phyloP scores from a whole-genome alignment of 2,329 filamentous ascomycete species.

The Cladosporium phlei region DNA sequence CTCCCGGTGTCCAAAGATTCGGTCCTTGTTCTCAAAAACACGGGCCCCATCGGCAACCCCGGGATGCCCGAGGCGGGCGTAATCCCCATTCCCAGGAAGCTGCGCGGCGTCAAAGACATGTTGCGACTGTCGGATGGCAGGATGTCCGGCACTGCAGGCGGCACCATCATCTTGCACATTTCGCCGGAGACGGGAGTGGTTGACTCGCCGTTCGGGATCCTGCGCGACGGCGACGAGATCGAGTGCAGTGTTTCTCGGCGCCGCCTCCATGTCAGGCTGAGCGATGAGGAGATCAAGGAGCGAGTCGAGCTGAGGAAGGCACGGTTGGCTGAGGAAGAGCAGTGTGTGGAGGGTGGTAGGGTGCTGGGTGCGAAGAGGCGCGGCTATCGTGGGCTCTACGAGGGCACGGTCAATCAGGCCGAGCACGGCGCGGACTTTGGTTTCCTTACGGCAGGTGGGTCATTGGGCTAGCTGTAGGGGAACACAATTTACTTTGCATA shows the following conservation, averaged over 20 bases:
- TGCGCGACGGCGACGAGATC: conserved; percentile 47
- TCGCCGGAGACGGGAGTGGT: conserved; percentile 48
- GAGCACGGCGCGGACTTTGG: conserved; percentile 58
- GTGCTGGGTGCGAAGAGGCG: conserved; percentile 34
- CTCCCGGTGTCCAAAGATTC: conserved; percentile 42
- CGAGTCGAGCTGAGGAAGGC: conserved; percentile 31
- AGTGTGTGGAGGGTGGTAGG: conserved; percentile 26
- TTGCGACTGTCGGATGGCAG: conserved; percentile 50
- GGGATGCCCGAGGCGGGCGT: conserved; percentile 52
- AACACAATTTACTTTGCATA: too few species aligned
- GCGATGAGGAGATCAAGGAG: conserved; percentile 37
- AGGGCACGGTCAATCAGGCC: conserved; percentile 57
- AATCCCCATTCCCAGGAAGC: conserved; percentile 48
- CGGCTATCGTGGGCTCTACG: conserved; percentile 57
- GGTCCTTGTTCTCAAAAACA: conserved; percentile 46
- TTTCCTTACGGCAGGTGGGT: conserved; percentile 44
- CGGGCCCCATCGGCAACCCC: conserved; percentile 49
- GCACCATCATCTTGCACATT: conserved; percentile 51
- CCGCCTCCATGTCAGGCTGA: conserved; percentile 38
- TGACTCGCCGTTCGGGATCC: conserved; percentile 45
- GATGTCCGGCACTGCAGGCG: conserved; percentile 53
- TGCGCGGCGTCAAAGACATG: conserved; percentile 51
- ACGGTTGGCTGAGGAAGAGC: conserved; percentile 17
- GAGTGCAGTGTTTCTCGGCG: conserved; percentile 42
- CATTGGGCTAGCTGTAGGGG: too few species aligned